phyloP scores from a whole-genome alignment of 129 eudicot species.

The Lonicera japonica region DNA sequence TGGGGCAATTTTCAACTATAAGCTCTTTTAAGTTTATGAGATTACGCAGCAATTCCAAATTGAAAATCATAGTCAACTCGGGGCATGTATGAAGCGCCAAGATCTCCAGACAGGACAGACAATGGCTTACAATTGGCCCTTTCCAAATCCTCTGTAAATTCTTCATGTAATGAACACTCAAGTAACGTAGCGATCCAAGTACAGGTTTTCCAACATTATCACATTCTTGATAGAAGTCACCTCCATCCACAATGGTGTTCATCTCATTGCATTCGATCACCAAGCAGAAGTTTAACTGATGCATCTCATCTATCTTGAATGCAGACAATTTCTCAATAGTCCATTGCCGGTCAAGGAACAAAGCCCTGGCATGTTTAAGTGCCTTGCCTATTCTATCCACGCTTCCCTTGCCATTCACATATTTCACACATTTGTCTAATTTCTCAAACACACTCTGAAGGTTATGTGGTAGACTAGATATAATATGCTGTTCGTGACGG shows the following conservation, averaged over 20 bases:
- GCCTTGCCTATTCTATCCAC: constrained; percentile 1
- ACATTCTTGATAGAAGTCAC: constrained; percentile 7
- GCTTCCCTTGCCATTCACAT: constrained; percentile 25
- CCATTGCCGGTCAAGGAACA: constrained; percentile 34
- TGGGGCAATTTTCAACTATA: constrained; percentile 23
- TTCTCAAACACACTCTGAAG: constrained; percentile 19
- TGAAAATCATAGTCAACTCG: constrained; percentile 9
- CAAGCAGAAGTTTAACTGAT: constrained; percentile 24
- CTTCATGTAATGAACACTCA: constrained; percentile 31
- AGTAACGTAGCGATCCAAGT: constrained; percentile 20
- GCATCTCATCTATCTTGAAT: constrained; percentile 12
- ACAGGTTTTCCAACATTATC: neutral
- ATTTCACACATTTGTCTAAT: constrained; percentile 25
- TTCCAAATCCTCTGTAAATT: constrained; percentile 28
- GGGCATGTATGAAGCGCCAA: constrained; percentile 36
- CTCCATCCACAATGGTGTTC: constrained; percentile 23
- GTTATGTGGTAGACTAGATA: constrained; percentile 24
- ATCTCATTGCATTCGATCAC: constrained; percentile 41
- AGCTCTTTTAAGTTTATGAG: constrained; percentile 19
- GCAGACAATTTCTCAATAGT: constrained; percentile 18
- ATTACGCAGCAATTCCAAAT: neutral
- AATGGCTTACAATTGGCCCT: constrained; percentile 17
- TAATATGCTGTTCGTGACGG: constrained; percentile 15
- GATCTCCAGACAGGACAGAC: constrained; percentile 20
- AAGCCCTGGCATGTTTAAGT: constrained; percentile 24